Base-by-base conservation (phyloP, 768 basidiomycete species). In the Tylopilus plumbeoviolaceoides region DNA sequence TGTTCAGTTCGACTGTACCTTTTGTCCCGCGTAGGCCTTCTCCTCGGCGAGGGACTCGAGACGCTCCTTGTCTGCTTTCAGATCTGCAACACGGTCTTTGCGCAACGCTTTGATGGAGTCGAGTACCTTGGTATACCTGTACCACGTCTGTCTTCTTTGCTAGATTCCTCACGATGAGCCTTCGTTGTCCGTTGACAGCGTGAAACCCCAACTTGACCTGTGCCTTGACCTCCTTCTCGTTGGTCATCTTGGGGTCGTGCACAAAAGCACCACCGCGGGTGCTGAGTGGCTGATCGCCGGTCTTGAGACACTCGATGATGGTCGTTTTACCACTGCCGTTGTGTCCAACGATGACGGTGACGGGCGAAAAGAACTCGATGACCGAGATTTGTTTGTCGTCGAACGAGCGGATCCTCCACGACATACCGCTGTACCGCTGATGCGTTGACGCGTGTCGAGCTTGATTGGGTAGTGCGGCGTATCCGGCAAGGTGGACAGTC, bases 321-420 rank as follows among this genome's bases (percentile, higher is more conserved):
- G 95, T 99, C 3, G 97, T 99, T 73, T 99, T 99, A 41, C 97
- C 97, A 61, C 91, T 94, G 17, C 97, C 97, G 71, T 99, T 99
- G n/a, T n/a, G 75, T 2, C 97, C 97, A 3, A 98, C 94, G 54
- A 99, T 98, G 70, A 99, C 95, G 0, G 97, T 99, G 50, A 99
- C 89, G 7, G 97, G 97, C 18, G 86, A 85, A 73, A 93, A 98
- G 74, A 99, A 99, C 70, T 98, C 91, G 68, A 99, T 95, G 60
- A 98, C 81, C 2, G 91, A 79, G 58, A 94, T 82, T 59, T 87
- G 81, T 63, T 98, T 95, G 81, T 95, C 92, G 75, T 98, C 95
- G 65, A 98, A 98, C 0, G 91, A 92, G 5, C 95, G 87, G 57
- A 97, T 98, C 20, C 90, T n/a, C 90, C 23, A 5, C 23, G 33